Percentiles rank a stretch among this genome's conserved stretches.
Conservation (phyloP, 2,329 filamentous ascomycete genomes). For the Grosmannia serpens region DNA sequence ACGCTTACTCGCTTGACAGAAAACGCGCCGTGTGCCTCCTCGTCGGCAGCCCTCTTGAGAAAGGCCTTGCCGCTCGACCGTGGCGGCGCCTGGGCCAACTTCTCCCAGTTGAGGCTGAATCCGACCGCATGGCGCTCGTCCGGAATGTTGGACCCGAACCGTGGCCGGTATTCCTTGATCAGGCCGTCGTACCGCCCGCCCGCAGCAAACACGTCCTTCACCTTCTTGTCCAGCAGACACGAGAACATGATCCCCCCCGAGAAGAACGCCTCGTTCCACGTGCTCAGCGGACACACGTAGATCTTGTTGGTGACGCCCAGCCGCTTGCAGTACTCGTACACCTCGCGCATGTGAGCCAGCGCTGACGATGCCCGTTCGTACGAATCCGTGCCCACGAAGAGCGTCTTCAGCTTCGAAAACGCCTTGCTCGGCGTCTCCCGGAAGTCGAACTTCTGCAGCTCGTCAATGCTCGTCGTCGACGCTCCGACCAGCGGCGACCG, state of each 20-base stretch:
- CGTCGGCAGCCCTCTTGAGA: constrained; percentile 54
- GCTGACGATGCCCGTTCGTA: constrained; percentile 65
- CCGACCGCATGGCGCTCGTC: constrained; percentile 75
- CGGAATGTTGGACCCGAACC: constrained; percentile 43
- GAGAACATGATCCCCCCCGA: constrained; percentile 78
- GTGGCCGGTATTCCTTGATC: constrained; percentile 71
- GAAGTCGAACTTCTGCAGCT: constrained; percentile 85
- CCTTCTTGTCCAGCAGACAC: constrained; percentile 76
- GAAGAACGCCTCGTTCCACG: constrained; percentile 87
- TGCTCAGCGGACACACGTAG: constrained; percentile 75
- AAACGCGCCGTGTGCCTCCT: constrained; percentile 46
- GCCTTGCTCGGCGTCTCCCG: constrained; percentile 49
- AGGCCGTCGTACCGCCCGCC: constrained; percentile 88
- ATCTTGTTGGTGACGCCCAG: constrained; percentile 67
- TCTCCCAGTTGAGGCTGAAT: constrained; percentile 83
- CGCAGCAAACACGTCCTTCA: constrained; percentile 78
- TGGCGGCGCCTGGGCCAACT: constrained; percentile 56
- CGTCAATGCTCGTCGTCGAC: constrained; percentile 80
- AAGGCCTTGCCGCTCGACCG: constrained; percentile 33
- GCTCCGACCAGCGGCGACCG: constrained; percentile 72
- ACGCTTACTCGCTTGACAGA: constrained; percentile 47
- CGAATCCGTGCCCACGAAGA: constrained; percentile 52
- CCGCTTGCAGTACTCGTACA: constrained; percentile 64
- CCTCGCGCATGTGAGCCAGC: constrained; percentile 68
- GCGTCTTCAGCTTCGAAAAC: constrained; percentile 44